Conservation (phyloP, 805 yeast species). For the Geotrichum ghanense region DNA sequence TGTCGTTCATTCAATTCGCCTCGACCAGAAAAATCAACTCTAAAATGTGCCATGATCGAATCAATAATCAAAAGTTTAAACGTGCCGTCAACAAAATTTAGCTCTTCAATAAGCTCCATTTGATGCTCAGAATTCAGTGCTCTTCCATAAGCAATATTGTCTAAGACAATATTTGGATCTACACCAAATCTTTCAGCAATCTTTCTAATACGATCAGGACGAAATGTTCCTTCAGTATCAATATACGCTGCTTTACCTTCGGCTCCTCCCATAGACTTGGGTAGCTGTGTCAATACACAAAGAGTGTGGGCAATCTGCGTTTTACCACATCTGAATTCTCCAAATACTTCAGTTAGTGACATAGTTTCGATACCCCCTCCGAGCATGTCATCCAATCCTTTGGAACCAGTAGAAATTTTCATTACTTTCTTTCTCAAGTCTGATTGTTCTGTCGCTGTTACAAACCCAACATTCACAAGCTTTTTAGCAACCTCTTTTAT, state of each 20-base stretch:
- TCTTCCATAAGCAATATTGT: conserved; percentile 63
- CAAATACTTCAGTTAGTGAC: conserved; percentile 69
- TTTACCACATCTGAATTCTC: conserved; percentile 72
- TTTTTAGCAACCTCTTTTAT: conserved; percentile 65
- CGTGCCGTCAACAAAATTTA: conserved; percentile 57
- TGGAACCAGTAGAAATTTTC: conserved; percentile 59
- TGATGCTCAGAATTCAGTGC: conserved; percentile 75
- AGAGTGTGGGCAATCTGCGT: conserved; percentile 74
- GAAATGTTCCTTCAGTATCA: conserved; percentile 73
- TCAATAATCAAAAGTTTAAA: conserved; percentile 53
- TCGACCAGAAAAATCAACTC: conserved; percentile 70
- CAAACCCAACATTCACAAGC: conserved; percentile 53
- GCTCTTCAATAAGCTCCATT: conserved; percentile 54
- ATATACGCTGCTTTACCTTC: conserved; percentile 73
- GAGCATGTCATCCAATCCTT: conserved; percentile 51
- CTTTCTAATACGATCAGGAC: conserved; percentile 55
- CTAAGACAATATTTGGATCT: conserved; percentile 50
- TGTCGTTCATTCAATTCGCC: conserved; percentile 71
- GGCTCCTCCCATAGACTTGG: conserved; percentile 52
- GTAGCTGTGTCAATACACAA: conserved; percentile 66
- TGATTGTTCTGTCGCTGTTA: conserved; percentile 62
- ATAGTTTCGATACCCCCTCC: conserved; percentile 75
- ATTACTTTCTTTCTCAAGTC: conserved; percentile 52
- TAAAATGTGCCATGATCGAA: conserved; percentile 67
- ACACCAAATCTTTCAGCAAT: conserved; percentile 61